These are phyloP conservation scores for Sindora glabra DNA, from an alignment of 306 rosid species.

Conservation along the genomic window DNA sequence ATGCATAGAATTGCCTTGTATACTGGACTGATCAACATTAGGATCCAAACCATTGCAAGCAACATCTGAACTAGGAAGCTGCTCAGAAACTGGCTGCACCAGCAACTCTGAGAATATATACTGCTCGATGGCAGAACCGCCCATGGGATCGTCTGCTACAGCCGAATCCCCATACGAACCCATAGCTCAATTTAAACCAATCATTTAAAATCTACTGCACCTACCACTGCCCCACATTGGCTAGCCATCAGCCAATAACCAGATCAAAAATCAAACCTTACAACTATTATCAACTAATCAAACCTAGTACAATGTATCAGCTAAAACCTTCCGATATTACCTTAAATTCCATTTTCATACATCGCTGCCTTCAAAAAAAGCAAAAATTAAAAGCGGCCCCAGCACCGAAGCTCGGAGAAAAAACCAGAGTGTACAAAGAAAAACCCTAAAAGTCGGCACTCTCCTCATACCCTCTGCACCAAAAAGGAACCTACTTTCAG, in stretches of 20 bases:
- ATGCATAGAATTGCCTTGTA: constrained; percentile 15
- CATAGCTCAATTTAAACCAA: constrained; percentile 38
- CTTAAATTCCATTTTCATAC: constrained; percentile 1
- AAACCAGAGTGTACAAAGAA: constrained; percentile 20
- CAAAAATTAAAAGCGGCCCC: constrained; percentile 10
- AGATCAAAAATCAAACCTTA: constrained; percentile 6
- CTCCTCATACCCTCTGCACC: constrained; percentile 38
- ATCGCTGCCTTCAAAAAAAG: constrained; percentile 11
- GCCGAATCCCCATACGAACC: constrained; percentile 56
- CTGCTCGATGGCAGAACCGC: constrained; percentile 29
- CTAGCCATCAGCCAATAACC: constrained; percentile 3
- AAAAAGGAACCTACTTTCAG: constrained; percentile 36
- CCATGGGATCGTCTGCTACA: constrained; percentile 30
- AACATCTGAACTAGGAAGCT: constrained; percentile 29
- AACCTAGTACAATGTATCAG: constrained; percentile 30
- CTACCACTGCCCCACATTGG: constrained; percentile 21
- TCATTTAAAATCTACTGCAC: constrained; percentile 23
- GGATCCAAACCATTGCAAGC: constrained; percentile 21
- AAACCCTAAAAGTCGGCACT: constrained; percentile 62
- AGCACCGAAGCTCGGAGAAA: constrained; percentile 15
- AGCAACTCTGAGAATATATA: constrained; percentile 33
- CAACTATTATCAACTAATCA: neutral
- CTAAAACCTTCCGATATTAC: constrained; percentile 13
- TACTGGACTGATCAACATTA: constrained; percentile 15
- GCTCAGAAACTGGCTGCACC: constrained; percentile 37